Evolutionary conservation across 331 rosid genomes (phyloP).

Genomic region (Erythrophleum ivorense): DNA sequence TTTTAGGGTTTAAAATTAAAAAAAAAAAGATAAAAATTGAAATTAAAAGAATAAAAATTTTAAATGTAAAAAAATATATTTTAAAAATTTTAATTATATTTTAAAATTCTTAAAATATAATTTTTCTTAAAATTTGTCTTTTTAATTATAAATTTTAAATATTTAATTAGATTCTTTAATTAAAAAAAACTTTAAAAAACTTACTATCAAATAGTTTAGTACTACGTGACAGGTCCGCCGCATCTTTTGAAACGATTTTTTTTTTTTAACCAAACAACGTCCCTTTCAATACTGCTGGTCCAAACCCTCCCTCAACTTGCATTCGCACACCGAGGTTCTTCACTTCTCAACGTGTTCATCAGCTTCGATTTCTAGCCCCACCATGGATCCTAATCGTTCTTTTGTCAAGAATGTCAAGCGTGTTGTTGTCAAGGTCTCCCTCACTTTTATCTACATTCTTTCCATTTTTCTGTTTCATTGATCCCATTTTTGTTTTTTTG

Average conservation of each 20-base stretch:
- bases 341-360: neutral
- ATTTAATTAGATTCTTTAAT: no score
- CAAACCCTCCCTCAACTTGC: neutral
- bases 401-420: conserved; percentile 44
- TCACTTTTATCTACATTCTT: neutral
- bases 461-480: neutral
- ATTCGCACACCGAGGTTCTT: neutral
- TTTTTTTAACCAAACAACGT: neutral
- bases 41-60: no score
- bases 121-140: no score
- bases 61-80: no score
- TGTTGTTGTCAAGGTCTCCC: conserved; percentile 52
- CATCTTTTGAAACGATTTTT: neutral
- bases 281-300: neutral
- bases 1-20: no score
- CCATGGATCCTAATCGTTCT: conserved; percentile 48
- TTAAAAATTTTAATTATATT: no score
- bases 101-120: no score
- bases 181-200: no score
- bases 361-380: neutral
- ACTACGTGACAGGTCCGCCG: conserved; percentile 29
- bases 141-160: no score
- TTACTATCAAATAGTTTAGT: neutral
- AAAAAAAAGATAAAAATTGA: no score
- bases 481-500: neutral